phyloP scores from a whole-genome alignment of 2,329 filamentous ascomycete genomes.

The Rugonectria rugulosa region DNA sequence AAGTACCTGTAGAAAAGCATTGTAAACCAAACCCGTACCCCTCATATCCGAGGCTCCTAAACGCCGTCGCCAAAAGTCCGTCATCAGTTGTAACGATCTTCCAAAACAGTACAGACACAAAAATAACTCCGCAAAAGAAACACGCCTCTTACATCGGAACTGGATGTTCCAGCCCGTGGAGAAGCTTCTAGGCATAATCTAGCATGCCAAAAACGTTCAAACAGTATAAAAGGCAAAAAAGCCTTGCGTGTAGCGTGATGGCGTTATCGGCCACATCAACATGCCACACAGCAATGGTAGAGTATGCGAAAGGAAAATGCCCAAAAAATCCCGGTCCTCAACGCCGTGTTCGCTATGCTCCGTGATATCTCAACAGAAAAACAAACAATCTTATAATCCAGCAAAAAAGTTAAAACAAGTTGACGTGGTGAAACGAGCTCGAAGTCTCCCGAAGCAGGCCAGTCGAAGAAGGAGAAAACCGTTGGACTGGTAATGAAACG shows the following conservation, averaged over 20 bases:
- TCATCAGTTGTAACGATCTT: slow-evolving; percentile 12
- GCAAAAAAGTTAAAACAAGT: slow-evolving; percentile 11
- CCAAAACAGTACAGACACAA: slow-evolving; percentile 4
- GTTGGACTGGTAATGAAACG: slow-evolving; percentile 28
- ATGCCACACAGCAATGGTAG: slow-evolving; percentile 25
- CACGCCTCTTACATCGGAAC: slow-evolving; percentile 23
- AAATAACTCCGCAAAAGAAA: slow-evolving; percentile 8
- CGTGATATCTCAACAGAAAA: slow-evolving; percentile 39
- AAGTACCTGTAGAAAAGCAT: slow-evolving; percentile 15
- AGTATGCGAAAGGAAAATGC: slow-evolving; percentile 35
- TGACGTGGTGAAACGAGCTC: slow-evolving; percentile 19
- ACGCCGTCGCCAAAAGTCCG: slow-evolving; percentile 29
- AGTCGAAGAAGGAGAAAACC: slow-evolving; percentile 26
- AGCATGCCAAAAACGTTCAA: slow-evolving; percentile 1
- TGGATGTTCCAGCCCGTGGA: slow-evolving; percentile 14
- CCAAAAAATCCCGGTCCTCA: slow-evolving; percentile 35
- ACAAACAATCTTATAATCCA: slow-evolving; percentile 28
- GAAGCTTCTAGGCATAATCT: slow-evolving; percentile 22
- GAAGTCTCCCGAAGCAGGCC: slow-evolving; percentile 25
- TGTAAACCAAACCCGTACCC: slow-evolving; percentile 14
- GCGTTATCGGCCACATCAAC: slow-evolving; percentile 23
- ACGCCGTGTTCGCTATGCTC: slow-evolving; percentile 53
- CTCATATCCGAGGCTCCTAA: slow-evolving; percentile 19
- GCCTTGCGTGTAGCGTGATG: slow-evolving; percentile 21
- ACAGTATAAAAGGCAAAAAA: slow-evolving; percentile 5